A percentile compares a stretch with the other conserved stretches of the same genome.
phyloP scores from a whole-genome alignment of 2,329 filamentous ascomycete species.

The Colletotrichum endophyticum region DNA sequence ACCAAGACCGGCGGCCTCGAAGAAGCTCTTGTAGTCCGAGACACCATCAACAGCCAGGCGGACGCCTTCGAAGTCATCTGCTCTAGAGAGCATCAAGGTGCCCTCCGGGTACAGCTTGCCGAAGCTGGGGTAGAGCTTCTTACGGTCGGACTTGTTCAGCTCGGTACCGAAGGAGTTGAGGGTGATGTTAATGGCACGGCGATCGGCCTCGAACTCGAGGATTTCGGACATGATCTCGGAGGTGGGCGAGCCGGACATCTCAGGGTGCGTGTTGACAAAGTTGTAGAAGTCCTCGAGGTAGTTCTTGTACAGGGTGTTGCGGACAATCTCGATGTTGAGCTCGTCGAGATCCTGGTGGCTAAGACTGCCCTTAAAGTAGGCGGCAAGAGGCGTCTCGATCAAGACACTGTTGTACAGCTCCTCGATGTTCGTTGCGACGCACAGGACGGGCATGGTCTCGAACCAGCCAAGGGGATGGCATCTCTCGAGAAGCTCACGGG shows the following conservation, averaged over 20 bases:
- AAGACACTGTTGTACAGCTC: conserved; percentile 98
- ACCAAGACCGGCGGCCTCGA: conserved; percentile 85
- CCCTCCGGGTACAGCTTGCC: conserved; percentile 93
- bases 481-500: conserved; percentile 89
- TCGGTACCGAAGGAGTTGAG: conserved; percentile 99
- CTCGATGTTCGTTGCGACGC: conserved; percentile 97
- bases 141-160: conserved; percentile 88
- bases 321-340: conserved; percentile 98
- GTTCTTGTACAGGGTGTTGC: conserved; percentile 99
- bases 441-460: conserved; percentile 97
- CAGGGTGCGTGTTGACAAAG: conserved; percentile 89
- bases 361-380: conserved; percentile 96
- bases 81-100: conserved; percentile 90
- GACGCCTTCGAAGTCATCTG: conserved; percentile 94
- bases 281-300: conserved; percentile 97
- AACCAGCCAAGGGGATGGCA: conserved; percentile 99
- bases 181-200: conserved; percentile 97
- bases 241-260: conserved; percentile 87
- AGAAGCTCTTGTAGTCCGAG: conserved; percentile 92
- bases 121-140: conserved; percentile 94
- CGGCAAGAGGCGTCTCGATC: conserved; percentile 93
- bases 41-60: conserved; percentile 92
- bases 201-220: conserved; percentile 94
- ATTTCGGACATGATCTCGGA: conserved; percentile 95
- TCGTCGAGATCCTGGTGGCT: conserved; percentile 98